phyloP scores from a whole-genome alignment of 2,329 filamentous ascomycete species.

The Colletotrichum siamense region DNA sequence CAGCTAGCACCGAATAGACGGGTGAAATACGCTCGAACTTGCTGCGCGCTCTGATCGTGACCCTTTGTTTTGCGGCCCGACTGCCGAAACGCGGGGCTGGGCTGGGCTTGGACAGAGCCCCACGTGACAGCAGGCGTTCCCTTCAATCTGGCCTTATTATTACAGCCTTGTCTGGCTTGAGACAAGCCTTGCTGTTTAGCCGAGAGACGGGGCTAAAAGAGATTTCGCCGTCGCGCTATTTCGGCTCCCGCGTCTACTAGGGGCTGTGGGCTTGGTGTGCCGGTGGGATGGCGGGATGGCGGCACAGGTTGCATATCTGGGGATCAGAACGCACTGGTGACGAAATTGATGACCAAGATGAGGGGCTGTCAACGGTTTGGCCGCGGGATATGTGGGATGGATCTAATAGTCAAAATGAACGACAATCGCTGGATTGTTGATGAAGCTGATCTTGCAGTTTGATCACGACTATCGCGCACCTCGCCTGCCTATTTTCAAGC shows the following conservation, averaged over 20 bases:
- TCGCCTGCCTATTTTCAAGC: neutral
- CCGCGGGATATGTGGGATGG: neutral
- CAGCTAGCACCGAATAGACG: neutral
- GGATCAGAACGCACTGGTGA: neutral
- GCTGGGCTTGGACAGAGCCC: neutral
- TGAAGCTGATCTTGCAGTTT: neutral
- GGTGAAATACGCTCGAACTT: neutral
- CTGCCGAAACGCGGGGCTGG: neutral
- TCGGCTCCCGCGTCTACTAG: neutral
- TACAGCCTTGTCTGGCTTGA: neutral
- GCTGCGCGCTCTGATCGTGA: neutral
- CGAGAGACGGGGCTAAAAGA: neutral
- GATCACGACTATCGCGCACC: neutral
- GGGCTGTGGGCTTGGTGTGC: neutral
- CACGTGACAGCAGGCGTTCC: neutral
- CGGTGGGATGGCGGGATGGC: constrained; percentile 13
- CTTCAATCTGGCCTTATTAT: neutral
- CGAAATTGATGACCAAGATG: neutral
- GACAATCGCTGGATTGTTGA: neutral
- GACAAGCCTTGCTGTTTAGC: neutral
- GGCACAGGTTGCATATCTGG: neutral
- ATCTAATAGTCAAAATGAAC: neutral
- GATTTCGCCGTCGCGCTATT: neutral
- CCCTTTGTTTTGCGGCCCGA: neutral
- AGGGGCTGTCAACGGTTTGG: neutral